phyloP scores from a whole-genome alignment of 73 alveolate species.

The Blepharisma stoltei region DNA sequence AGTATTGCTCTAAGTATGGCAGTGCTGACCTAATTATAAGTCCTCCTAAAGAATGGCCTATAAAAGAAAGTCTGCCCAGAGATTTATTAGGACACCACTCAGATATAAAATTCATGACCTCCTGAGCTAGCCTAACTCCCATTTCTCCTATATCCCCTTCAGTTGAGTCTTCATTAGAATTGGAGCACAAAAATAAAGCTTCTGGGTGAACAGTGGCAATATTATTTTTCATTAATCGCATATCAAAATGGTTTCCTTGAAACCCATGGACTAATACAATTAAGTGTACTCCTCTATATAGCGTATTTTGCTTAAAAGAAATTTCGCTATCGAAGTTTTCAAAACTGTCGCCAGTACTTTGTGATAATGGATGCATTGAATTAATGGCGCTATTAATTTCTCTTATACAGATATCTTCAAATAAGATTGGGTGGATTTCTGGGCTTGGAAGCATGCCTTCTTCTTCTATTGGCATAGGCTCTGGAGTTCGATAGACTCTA shows the following conservation, averaged over 20 bases:
- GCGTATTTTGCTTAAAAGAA: conserved; percentile 30
- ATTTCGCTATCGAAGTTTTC: conserved; percentile 33
- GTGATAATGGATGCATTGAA: conserved; percentile 9
- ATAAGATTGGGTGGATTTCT: conserved; percentile 53
- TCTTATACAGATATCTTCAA: conserved; percentile 60
- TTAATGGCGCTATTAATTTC: background rate
- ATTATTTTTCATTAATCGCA: conserved; percentile 95
- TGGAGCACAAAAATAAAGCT: conserved; percentile 87
- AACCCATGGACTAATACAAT: conserved; percentile 98
- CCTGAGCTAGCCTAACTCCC: conserved; percentile 98
- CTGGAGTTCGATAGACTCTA: background rate
- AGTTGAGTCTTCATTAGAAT: conserved; percentile 92
- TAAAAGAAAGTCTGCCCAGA: conserved; percentile 36
- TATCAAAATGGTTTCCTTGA: conserved; percentile 97
- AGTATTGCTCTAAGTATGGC: conserved; percentile 83
- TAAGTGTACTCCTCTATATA: conserved; percentile 72
- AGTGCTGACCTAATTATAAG: conserved; percentile 90
- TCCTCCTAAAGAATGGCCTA: conserved; percentile 95
- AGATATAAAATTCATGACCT: conserved; percentile 43
- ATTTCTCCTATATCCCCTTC: conserved; percentile 94
- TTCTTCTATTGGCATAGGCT: conserved; percentile 41
- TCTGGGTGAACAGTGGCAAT: conserved; percentile 93
- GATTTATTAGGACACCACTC: conserved; percentile 56
- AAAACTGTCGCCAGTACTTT: conserved; percentile 37
- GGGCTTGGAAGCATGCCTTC: conserved; percentile 29